Conservation (phyloP, 1,139 yeast genomes). For the Candida tropicalis region DNA sequence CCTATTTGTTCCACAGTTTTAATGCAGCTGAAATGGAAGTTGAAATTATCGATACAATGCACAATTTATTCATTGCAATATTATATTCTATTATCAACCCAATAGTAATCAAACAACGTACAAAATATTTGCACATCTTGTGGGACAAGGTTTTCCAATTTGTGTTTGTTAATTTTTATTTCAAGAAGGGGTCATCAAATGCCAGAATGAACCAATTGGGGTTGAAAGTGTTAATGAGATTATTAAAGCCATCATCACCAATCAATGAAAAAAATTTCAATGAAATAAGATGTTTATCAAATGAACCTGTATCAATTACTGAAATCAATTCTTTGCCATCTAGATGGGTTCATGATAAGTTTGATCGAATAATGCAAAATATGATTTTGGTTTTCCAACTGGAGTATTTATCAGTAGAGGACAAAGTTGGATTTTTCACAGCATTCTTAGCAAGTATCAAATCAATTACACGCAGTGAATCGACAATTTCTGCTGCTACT, state of each 20-base stretch:
- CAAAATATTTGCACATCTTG: slow-evolving; percentile 32
- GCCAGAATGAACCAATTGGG: slow-evolving; percentile 32
- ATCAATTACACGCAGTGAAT: slow-evolving; percentile 32
- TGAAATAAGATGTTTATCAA: slow-evolving; percentile 36
- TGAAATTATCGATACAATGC: slow-evolving; percentile 33
- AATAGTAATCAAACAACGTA: slow-evolving; percentile 20
- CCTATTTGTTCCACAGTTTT: slow-evolving; percentile 30
- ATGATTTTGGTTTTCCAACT: slow-evolving; percentile 28
- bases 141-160: slow-evolving; percentile 46
- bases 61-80: slow-evolving; percentile 33
- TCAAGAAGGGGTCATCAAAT: slow-evolving; percentile 28
- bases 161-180: slow-evolving; percentile 34
- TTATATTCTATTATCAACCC: slow-evolving; percentile 37
- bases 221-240: slow-evolving; percentile 23
- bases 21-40: slow-evolving; percentile 24
- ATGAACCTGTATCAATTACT: slow-evolving; percentile 29
- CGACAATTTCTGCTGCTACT: slow-evolving; percentile 28
- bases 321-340: slow-evolving; percentile 37
- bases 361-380: slow-evolving; percentile 34
- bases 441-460: slow-evolving; percentile 31
- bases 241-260: slow-evolving; percentile 25
- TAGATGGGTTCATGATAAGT: slow-evolving; percentile 37
- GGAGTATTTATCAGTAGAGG: slow-evolving; percentile 25
- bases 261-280: slow-evolving; percentile 26
- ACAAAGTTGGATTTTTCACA: slow-evolving; percentile 29